Evolutionary conservation across 129 eudicot genomes (phyloP).

Genomic region (Ambrosia artemisiifolia): DNA sequence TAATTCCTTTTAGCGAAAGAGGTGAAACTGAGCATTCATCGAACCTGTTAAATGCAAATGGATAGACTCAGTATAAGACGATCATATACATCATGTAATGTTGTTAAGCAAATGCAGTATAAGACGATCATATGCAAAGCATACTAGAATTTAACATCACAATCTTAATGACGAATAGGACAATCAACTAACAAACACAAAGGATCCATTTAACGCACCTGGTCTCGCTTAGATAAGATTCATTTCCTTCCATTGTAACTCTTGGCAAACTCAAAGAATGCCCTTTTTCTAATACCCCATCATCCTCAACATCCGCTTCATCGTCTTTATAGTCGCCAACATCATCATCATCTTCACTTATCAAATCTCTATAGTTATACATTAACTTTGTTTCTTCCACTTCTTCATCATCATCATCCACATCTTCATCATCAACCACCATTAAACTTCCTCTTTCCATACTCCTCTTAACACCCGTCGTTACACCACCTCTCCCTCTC

Average conservation of each 20-base stretch:
- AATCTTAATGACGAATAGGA: neutral
- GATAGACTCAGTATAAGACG: slow-evolving; percentile 22
- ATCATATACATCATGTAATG: slow-evolving; percentile 12
- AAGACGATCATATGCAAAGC: neutral
- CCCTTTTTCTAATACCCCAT: slow-evolving; percentile 29
- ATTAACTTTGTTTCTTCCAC: slow-evolving; percentile 33
- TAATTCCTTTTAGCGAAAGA: slow-evolving; percentile 69
- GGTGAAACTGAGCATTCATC: slow-evolving; percentile 87
- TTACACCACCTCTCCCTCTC: slow-evolving; percentile 22
- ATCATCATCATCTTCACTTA: slow-evolving; percentile 52
- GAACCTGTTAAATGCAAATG: slow-evolving; percentile 49
- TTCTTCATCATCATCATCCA: slow-evolving; percentile 35
- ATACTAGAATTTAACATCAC: neutral
- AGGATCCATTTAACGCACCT: slow-evolving; percentile 47
- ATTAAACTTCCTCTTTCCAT: slow-evolving; percentile 35
- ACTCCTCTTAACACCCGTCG: slow-evolving; percentile 32
- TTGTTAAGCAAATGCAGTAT: neutral
- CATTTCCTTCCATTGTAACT: slow-evolving; percentile 44
- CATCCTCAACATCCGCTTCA: slow-evolving; percentile 41
- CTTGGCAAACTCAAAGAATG: slow-evolving; percentile 28
- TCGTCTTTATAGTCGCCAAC: slow-evolving; percentile 41
- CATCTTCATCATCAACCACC: slow-evolving; percentile 32
- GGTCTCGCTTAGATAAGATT: slow-evolving; percentile 78
- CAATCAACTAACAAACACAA: neutral
- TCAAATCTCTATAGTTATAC: slow-evolving; percentile 46